Evolutionary conservation across 2,329 filamentous ascomycete species (phyloP).

Genomic region (Penicillium sp.): DNA sequence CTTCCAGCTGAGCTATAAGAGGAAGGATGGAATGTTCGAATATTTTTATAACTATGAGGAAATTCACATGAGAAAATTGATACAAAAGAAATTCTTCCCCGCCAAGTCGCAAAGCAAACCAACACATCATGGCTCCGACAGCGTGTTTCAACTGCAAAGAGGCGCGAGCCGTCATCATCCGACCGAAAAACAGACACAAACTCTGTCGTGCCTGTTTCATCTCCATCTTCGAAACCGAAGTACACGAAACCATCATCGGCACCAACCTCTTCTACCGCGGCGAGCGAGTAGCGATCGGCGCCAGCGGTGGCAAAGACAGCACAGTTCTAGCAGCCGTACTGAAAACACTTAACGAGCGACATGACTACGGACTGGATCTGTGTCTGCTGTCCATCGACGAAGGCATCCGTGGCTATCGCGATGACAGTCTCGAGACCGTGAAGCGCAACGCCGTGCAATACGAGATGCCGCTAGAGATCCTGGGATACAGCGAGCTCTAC

Average conservation of each 20-base stretch:
- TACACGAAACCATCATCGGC: conserved; percentile 85
- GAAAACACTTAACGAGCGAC: conserved; percentile 88
- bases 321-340: conserved; percentile 93
- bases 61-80: neutral
- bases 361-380: conserved; percentile 81
- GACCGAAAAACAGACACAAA: conserved; percentile 92
- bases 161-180: conserved; percentile 80
- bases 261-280: conserved; percentile 78
- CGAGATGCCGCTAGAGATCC: conserved; percentile 84
- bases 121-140: conserved; percentile 66
- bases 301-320: conserved; percentile 95
- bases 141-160: conserved; percentile 73
- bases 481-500: conserved; percentile 91
- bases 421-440: conserved; percentile 93
- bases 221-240: conserved; percentile 81
- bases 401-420: conserved; percentile 93
- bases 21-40: neutral
- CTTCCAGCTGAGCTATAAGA: conserved; percentile 1
- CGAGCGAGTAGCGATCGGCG: conserved; percentile 88
- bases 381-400: conserved; percentile 91
- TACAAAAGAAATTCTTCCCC: conserved; percentile 24
- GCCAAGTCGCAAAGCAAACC: conserved; percentile 7
- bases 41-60: neutral
- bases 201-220: conserved; percentile 90
- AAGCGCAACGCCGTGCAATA: conserved; percentile 92